Evolutionary conservation across 306 rosid species (phyloP).

Genomic region (Quercus engelmannii): DNA sequence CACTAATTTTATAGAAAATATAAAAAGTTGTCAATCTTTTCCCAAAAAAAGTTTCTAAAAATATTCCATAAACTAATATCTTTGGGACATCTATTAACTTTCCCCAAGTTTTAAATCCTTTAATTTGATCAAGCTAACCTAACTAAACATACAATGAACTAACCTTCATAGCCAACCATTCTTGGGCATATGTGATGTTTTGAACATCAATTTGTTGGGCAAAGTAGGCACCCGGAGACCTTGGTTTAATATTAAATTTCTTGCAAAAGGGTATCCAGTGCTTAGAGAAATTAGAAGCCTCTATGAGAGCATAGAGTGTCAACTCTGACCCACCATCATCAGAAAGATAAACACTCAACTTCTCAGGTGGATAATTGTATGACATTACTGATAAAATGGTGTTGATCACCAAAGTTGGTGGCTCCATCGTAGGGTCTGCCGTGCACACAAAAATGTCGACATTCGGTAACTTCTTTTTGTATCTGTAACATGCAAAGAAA

Average conservation of each 20-base stretch:
- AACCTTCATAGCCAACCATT: slow-evolving; percentile 46
- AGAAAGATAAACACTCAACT: slow-evolving; percentile 54
- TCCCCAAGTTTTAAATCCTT: too few species aligned
- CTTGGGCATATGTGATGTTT: slow-evolving; percentile 1
- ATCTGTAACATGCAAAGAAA: too few species aligned
- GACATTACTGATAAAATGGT: too few species aligned
- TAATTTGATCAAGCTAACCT: not conserved
- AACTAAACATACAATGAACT: not conserved
- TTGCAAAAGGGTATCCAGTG: slow-evolving; percentile 64
- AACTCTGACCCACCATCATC: slow-evolving; percentile 69
- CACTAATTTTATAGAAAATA: rapidly evolving
- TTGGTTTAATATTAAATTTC: slow-evolving; percentile 44
- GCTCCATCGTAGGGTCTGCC: too few species aligned
- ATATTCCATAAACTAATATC: too few species aligned
- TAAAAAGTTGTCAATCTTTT: too few species aligned
- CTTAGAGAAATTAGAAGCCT: slow-evolving; percentile 50
- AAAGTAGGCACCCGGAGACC: slow-evolving; percentile 55
- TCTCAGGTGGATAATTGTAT: slow-evolving; percentile 50
- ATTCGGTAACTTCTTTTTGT: too few species aligned
- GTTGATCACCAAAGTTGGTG: too few species aligned
- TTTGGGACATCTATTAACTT: too few species aligned
- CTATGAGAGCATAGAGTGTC: slow-evolving; percentile 59
- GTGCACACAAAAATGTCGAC: too few species aligned
- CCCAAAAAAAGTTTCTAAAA: too few species aligned
- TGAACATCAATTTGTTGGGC: slow-evolving; percentile 12